Conservation (phyloP, 148 eudicot genomes). For the Fallopia convolvulus region DNA sequence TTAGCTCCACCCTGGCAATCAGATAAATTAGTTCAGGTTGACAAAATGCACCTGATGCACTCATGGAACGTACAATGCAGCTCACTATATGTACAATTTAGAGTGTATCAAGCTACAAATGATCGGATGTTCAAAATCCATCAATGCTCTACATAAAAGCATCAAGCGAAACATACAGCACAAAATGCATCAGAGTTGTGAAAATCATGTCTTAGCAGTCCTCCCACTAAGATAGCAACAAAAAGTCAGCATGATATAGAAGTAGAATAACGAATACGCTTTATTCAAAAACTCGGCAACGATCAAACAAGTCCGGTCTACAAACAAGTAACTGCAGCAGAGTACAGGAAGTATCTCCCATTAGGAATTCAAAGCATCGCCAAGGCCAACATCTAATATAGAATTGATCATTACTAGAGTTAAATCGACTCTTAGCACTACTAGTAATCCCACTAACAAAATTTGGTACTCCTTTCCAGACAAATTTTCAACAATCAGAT, state of each 20-base stretch:
- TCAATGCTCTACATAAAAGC: not conserved
- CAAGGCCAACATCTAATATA: not conserved
- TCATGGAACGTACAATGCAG: not conserved
- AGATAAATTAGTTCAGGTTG: not conserved
- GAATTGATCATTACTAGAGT: not conserved
- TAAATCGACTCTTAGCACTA: not conserved
- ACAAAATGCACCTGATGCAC: not conserved
- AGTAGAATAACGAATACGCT: too few species aligned
- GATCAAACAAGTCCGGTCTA: too few species aligned
- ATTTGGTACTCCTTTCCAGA: not conserved
- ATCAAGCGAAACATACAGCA: not conserved
- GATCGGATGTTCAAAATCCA: not conserved
- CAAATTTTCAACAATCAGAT: not conserved
- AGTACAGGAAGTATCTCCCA: not conserved
- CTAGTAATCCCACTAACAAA: not conserved
- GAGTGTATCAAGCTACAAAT: not conserved
- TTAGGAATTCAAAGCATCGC: not conserved
- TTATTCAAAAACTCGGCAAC: too few species aligned
- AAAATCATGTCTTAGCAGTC: too few species aligned
- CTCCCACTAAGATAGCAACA: too few species aligned
- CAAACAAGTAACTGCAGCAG: not conserved
- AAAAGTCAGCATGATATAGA: too few species aligned
- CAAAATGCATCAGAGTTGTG: not conserved
- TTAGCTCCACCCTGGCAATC: constrained; percentile 81
- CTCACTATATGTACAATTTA: not conserved